Conservation (phyloP, 2,329 filamentous ascomycete genomes). For the Curvularia lunata region DNA sequence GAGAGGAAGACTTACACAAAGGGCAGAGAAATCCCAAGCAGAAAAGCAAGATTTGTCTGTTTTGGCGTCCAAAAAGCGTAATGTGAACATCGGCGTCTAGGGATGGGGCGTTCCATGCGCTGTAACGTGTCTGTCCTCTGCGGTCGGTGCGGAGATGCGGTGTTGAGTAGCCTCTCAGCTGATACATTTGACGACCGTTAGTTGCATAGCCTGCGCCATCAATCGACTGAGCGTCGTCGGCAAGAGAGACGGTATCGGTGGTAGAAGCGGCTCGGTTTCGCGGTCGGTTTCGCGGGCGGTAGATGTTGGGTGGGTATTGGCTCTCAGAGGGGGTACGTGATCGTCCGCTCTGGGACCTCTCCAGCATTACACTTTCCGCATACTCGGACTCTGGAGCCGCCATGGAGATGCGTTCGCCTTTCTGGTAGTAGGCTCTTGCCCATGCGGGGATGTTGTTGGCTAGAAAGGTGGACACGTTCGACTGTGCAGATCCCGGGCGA, state of each 20-base stretch:
- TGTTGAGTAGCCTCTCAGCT: constrained; percentile 38
- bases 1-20: constrained; percentile 49
- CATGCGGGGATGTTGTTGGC: constrained; percentile 48
- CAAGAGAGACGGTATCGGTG: constrained; percentile 39
- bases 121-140: constrained; percentile 58
- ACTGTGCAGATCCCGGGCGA: constrained; percentile 46
- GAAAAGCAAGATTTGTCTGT: constrained; percentile 77
- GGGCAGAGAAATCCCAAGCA: constrained; percentile 79
- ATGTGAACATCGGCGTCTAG: constrained; percentile 68
- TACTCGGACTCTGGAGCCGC: constrained; percentile 46
- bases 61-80: constrained; percentile 68
- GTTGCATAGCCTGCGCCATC: constrained; percentile 41
- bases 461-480: constrained; percentile 44
- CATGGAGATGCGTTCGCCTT: constrained; percentile 45
- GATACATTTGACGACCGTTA: constrained; percentile 34
- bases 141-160: constrained; percentile 48
- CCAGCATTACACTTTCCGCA: constrained; percentile 39
- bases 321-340: constrained; percentile 48
- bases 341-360: constrained; percentile 46
- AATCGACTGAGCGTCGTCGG: constrained; percentile 33
- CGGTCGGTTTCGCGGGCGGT: constrained; percentile 49
- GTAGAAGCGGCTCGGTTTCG: constrained; percentile 37
- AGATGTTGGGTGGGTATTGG: constrained; percentile 47
- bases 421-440: constrained; percentile 49
- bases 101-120: constrained; percentile 76